Base-by-base conservation (phyloP, 345 rosid genomes). In the Brassica nigra region DNA sequence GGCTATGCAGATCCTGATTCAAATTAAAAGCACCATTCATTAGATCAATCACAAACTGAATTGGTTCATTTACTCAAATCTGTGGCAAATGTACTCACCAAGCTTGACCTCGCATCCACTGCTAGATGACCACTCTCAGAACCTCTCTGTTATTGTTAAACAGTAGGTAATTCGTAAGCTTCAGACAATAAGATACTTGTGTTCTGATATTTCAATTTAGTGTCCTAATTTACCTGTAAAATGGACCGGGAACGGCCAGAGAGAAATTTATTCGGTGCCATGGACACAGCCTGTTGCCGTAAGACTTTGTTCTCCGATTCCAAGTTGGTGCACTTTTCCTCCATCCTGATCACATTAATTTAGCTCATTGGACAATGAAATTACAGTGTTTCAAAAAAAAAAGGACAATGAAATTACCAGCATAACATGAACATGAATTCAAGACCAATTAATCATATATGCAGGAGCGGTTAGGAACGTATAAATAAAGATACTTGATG, bases 231-330 rank as follows among this genome's bases (percentile, higher is more conserved):
- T 84, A 93, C 98, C 96, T 90, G 97, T 85, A 93, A 69, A 69
- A 86, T 89, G 62, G 98, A 93, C 86, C 97, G 85, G 75, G 97
- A 91, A 59, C 98, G 95, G 54, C 93, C 95, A 29, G 97, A 91
- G 74, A 93, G 92, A 81, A 90, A 90, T 85, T 90, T 91, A 67
- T 88, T 93, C 29, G 98, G 94, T 74, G 98, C 88, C 88, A 93
- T 87, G 39, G 97, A 89, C 75, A 93, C 92, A 61, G 95, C 97
- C 83, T 93, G 98, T 81, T 93, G 98, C 54, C 97, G 84, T 55
- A 93, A 86, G 15, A 93, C 98, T 89, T 89, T 86, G 76, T 91
- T 91, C 85, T 91, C 97, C 34, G 98, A 93, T 81, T 90, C 97
- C 71, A 90, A 74, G 73, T 93, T 93, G 44, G 85, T 66, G 47